These are phyloP conservation scores for Candida odintsovae DNA, from an alignment of 805 yeast species.

Conservation along the genomic window DNA sequence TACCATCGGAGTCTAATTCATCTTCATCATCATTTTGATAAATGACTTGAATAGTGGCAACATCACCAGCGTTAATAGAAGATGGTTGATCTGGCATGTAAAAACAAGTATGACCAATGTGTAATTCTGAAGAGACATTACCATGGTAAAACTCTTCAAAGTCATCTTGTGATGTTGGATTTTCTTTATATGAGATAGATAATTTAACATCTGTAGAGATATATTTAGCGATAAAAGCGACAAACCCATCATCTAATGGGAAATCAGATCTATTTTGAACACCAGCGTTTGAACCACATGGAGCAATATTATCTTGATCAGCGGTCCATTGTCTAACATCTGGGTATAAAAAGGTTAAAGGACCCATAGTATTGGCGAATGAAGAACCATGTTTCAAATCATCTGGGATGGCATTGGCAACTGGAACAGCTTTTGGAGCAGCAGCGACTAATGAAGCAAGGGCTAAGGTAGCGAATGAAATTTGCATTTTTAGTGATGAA, in stretches of 20 bases:
- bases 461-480: conserved; percentile 10
- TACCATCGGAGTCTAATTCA: conserved; percentile 13
- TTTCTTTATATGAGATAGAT: conserved; percentile 33
- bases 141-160: conserved; percentile 35
- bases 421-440: conserved; percentile 19
- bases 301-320: conserved; percentile 38
- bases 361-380: conserved; percentile 22
- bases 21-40: conserved; percentile 31
- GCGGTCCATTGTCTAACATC: conserved; percentile 40
- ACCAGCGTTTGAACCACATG: conserved; percentile 38
- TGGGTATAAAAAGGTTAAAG: conserved; percentile 33
- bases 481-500: conserved; percentile 5
- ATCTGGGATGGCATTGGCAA: conserved; percentile 11
- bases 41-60: conserved; percentile 40
- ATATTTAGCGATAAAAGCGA: conserved; percentile 39
- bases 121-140: conserved; percentile 33
- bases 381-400: conserved; percentile 23
- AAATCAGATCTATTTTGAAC: conserved; percentile 36
- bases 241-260: conserved; percentile 42
- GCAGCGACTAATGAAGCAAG: conserved; percentile 17
- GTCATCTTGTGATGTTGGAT: conserved; percentile 35
- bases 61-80: conserved; percentile 30
- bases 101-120: conserved; percentile 42
- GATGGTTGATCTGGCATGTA: conserved; percentile 38
- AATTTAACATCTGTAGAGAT: conserved; percentile 33